Percentiles rank a stretch among this genome's conserved stretches.
Conservation (phyloP, 495 filamentous ascomycete genomes). For the Aspergillus homomorphus region DNA sequence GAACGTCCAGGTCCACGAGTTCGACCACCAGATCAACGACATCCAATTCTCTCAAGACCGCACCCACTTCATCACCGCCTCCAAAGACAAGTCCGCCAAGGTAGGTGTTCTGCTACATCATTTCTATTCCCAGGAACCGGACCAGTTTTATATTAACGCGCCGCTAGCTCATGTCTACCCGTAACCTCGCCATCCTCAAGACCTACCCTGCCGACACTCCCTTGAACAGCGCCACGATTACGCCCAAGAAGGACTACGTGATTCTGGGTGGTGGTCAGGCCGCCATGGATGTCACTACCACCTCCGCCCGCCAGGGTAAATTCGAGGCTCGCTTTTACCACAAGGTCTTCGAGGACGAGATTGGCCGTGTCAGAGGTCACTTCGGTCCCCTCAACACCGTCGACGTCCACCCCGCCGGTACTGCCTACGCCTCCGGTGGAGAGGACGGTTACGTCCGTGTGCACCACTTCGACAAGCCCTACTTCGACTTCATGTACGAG, state of each 20-base stretch:
- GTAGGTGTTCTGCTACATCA: constrained; percentile 37
- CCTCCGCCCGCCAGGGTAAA: constrained; percentile 88
- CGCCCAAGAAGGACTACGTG: constrained; percentile 91
- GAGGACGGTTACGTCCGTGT: constrained; percentile 99
- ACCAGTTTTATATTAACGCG: background rate
- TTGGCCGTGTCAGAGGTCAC: constrained; percentile 92
- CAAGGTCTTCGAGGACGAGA: constrained; percentile 98
- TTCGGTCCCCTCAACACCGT: constrained; percentile 93
- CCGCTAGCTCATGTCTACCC: constrained; percentile 68
- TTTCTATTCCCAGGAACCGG: constrained; percentile 4
- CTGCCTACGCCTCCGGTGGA: constrained; percentile 87
- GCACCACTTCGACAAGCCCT: constrained; percentile 96
- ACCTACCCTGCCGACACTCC: constrained; percentile 92
- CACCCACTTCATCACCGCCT: constrained; percentile 96
- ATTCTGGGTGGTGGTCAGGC: constrained; percentile 97
- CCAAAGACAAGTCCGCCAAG: constrained; percentile 96
- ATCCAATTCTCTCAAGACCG: constrained; percentile 92
- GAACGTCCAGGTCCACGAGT: constrained; percentile 78
- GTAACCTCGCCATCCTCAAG: constrained; percentile 87
- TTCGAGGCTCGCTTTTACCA: constrained; percentile 99
- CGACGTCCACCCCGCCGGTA: constrained; percentile 84
- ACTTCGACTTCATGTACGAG: constrained; percentile 98
- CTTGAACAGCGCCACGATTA: constrained; percentile 90
- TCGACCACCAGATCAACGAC: constrained; percentile 81
- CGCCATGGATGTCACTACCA: constrained; percentile 99